Evolutionary conservation across 1,284 basidiomycete genomes (phyloP).

Genomic region (Cutaneotrichosporon daszewskae): DNA sequence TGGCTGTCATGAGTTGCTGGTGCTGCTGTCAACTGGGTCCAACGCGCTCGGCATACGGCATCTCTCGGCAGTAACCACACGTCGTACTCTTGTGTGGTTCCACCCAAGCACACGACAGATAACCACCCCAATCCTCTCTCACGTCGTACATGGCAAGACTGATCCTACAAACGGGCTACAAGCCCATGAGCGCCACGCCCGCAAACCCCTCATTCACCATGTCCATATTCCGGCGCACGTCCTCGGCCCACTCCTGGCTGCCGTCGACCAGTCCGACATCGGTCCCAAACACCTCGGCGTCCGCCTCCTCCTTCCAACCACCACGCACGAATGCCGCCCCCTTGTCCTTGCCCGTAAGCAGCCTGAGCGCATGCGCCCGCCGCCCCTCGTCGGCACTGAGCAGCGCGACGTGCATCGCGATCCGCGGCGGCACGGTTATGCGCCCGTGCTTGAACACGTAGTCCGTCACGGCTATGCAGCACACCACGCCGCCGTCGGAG

Average conservation of each 20-base stretch:
- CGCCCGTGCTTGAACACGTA: conserved; percentile 69
- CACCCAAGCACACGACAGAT: no score
- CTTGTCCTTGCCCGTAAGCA: conserved; percentile 31
- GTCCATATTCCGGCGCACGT: conserved; percentile 3
- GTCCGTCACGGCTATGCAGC: conserved; percentile 64
- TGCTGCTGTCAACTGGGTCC: no score
- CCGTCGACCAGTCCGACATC: conserved; percentile 27
- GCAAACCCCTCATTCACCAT: no score
- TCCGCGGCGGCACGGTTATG: conserved; percentile 64
- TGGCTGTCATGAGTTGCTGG: no score
- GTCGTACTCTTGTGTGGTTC: no score
- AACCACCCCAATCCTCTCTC: no score
- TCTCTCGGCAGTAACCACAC: no score
- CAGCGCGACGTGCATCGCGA: conserved; percentile 28
- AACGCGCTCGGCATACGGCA: no score
- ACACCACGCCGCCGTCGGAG: conserved; percentile 52
- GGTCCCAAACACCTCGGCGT: conserved; percentile 26
- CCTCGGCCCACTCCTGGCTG: conserved; percentile 27
- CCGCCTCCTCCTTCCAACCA: conserved; percentile 40
- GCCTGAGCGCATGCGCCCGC: conserved; percentile 19
- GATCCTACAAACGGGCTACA: no score
- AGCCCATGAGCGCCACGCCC: no score
- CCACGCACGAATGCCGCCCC: conserved; percentile 35
- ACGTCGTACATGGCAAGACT: no score
- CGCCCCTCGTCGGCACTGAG: conserved; percentile 17